phyloP scores from a whole-genome alignment of 352 stramenopile genomes.

The Pythium rhizo-oryzae region DNA sequence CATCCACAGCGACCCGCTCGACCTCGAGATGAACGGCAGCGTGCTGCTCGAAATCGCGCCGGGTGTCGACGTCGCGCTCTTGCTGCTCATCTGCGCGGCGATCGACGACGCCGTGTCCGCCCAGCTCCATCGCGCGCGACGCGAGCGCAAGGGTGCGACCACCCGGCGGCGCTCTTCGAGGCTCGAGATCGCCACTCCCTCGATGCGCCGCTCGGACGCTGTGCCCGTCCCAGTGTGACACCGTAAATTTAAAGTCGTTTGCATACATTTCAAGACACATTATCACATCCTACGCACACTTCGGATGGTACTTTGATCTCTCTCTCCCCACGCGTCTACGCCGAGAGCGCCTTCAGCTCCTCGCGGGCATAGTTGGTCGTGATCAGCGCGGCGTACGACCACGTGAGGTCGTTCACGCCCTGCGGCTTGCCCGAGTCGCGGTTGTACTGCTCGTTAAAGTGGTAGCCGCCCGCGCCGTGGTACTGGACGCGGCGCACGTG shows the following conservation, averaged over 20 bases:
- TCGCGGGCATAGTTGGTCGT: slow-evolving; percentile 27
- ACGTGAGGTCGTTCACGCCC: slow-evolving; percentile 38
- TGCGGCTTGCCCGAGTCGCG: slow-evolving; percentile 29
- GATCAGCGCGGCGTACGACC: slow-evolving; percentile 35
- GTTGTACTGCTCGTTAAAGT: slow-evolving; percentile 44
- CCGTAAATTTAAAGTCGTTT: not conserved
- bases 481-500: slow-evolving; percentile 33
- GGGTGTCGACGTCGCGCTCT: slow-evolving; percentile 17
- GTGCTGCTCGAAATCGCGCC: slow-evolving; percentile 16
- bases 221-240: slow-evolving; percentile 1
- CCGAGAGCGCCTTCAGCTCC: slow-evolving; percentile 31
- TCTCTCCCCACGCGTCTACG: slow-evolving; percentile 2
- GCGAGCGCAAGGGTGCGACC: not conserved
- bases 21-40: not conserved
- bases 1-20: not conserved
- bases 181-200: slow-evolving; percentile 1
- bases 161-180: not conserved
- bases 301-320: not conserved
- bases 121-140: not conserved
- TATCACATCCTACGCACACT: not conserved
- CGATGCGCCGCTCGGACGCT: not conserved
- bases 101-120: not conserved
- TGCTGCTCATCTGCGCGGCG: slow-evolving; percentile 18
- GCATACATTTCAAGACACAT: not conserved
- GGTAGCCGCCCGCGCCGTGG: slow-evolving; percentile 26